phyloP scores from a whole-genome alignment of 1,284 basidiomycete genomes.

The Irpex lacteus region DNA sequence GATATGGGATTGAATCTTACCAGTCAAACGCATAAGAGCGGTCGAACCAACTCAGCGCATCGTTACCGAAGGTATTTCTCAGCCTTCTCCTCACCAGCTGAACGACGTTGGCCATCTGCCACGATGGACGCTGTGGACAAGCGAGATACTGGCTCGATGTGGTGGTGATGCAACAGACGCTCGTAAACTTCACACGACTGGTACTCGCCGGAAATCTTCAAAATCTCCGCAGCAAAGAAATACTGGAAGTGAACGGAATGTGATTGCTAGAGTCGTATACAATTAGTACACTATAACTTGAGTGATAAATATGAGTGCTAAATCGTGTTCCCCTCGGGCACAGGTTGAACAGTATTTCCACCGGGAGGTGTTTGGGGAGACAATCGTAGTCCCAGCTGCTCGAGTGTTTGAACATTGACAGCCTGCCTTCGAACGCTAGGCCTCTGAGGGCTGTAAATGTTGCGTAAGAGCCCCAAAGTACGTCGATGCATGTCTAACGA shows the following conservation, averaged over 20 bases:
- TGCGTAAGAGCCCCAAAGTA: background rate
- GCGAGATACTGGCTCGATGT: background rate
- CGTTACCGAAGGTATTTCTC: slow-evolving; percentile 23
- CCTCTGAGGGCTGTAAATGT: background rate
- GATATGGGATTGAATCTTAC: slow-evolving; percentile 19
- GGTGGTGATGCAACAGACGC: background rate
- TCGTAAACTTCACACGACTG: background rate
- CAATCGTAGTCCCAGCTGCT: background rate
- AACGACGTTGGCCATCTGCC: slow-evolving; percentile 4
- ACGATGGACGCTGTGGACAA: background rate
- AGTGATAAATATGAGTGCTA: background rate
- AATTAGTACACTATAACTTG: background rate
- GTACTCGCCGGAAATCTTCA: background rate
- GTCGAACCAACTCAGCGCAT: slow-evolving; percentile 47
- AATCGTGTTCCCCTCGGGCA: background rate
- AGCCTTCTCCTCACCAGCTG: background rate
- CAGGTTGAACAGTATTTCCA: background rate
- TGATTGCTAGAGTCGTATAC: background rate
- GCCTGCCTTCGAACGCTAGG: background rate
- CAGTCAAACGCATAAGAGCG: slow-evolving; percentile 36
- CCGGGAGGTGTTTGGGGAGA: background rate
- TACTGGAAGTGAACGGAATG: too few relatives aligned
- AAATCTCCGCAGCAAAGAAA: too few relatives aligned
- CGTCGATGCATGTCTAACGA: slow-evolving; percentile 1
- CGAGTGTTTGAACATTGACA: background rate